Evolutionary conservation across 257 asterid genomes (phyloP).

Genomic region (Fraxinus americana): DNA sequence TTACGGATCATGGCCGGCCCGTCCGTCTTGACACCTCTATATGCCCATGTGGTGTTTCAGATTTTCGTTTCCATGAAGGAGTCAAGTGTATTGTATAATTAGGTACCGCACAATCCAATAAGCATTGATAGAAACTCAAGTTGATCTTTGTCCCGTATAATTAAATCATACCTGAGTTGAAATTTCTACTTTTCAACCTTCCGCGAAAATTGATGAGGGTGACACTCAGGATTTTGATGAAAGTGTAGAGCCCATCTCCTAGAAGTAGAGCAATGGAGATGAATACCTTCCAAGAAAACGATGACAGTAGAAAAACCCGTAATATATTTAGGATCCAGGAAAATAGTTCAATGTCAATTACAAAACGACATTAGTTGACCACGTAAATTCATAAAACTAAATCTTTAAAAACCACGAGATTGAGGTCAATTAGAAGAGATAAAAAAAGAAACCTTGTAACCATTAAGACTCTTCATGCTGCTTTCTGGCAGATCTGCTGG

Average conservation of each 20-base stretch:
- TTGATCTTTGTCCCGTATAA: background rate
- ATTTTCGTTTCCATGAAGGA: background rate
- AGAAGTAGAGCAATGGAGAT: conserved; percentile 79
- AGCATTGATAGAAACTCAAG: background rate
- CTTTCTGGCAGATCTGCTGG: conserved; percentile 60
- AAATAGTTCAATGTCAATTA: background rate
- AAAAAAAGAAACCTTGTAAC: conserved; percentile 70
- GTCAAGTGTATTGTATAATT: background rate
- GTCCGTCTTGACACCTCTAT: too few species aligned
- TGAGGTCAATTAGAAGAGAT: background rate
- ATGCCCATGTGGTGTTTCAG: background rate
- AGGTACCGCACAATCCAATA: too few species aligned
- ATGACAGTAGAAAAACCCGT: background rate
- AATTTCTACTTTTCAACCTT: conserved; percentile 38
- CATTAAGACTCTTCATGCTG: conserved; percentile 83
- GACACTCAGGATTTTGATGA: conserved; percentile 55
- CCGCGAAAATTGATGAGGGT: conserved; percentile 43
- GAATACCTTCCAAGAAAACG: conserved; percentile 58
- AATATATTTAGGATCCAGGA: background rate
- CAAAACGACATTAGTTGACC: background rate
- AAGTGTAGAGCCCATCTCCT: conserved; percentile 86
- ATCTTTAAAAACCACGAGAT: too few species aligned
- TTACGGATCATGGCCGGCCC: too few species aligned
- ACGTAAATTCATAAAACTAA: too few species aligned
- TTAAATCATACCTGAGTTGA: conserved; percentile 39